These are phyloP conservation scores for Paspalum notatum DNA, from an alignment of 176 grass and related monocot species.

Conservation along the genomic window DNA sequence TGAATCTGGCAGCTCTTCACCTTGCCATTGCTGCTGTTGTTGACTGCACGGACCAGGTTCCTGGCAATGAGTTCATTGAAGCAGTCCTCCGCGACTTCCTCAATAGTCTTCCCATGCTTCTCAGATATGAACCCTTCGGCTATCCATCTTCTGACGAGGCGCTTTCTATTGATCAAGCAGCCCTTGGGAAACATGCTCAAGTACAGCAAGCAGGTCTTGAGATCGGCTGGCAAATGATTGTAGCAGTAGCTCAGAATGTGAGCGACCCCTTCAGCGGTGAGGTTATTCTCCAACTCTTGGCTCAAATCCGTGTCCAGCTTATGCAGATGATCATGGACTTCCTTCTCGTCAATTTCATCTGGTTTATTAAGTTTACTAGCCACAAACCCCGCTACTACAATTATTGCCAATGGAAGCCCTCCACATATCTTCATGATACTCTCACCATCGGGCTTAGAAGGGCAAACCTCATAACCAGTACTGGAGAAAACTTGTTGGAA, in stretches of 20 bases:
- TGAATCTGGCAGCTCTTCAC: conserved; percentile 41
- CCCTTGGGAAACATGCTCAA: conserved; percentile 27
- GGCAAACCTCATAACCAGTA: neutral
- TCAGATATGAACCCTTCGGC: conserved; percentile 33
- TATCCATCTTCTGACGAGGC: conserved; percentile 35
- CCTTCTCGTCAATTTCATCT: neutral
- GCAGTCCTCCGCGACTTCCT: conserved; percentile 30
- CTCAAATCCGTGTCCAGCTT: neutral
- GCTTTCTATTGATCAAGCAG: neutral
- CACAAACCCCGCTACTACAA: neutral
- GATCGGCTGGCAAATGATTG: neutral
- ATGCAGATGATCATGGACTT: neutral
- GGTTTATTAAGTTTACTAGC: conserved; percentile 6
- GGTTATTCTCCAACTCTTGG: neutral
- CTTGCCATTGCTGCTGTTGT: conserved; percentile 23
- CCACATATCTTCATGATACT: neutral
- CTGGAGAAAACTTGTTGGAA: neutral
- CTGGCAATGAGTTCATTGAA: conserved; percentile 34
- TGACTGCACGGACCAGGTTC: conserved; percentile 22
- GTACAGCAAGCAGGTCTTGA: conserved; percentile 24
- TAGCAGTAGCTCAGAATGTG: conserved; percentile 21
- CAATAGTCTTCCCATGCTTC: neutral
- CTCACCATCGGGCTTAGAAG: too few relatives aligned
- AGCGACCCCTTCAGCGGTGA: neutral
- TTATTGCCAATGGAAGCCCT: conserved; percentile 8